Conservation (phyloP, 208 protist genomes). For the Phytomonas sp. region DNA sequence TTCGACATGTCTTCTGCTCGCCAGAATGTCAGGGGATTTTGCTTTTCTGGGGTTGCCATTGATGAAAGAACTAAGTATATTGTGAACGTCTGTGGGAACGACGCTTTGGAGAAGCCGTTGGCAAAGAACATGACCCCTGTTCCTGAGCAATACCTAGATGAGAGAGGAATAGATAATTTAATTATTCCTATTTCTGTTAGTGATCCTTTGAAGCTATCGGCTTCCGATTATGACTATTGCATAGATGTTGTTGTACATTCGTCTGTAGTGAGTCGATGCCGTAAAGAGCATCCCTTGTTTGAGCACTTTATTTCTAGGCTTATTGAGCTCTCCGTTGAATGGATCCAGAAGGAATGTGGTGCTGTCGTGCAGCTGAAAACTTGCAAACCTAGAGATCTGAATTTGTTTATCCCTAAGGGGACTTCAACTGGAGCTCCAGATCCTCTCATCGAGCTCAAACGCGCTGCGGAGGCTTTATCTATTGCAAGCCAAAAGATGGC, state of each 20-base stretch:
- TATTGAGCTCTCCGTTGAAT: conserved; percentile 53
- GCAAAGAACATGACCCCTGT: conserved; percentile 61
- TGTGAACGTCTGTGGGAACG: conserved; percentile 79
- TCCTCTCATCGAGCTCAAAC: neutral
- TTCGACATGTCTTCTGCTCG: neutral
- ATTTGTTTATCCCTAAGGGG: conserved; percentile 14
- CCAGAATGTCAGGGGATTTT: conserved; percentile 13
- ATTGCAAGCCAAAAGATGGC: neutral
- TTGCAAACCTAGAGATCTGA: conserved; percentile 33
- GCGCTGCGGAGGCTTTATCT: neutral
- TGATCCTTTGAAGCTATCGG: conserved; percentile 16
- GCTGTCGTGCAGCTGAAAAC: conserved; percentile 26
- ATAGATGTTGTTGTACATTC: conserved; percentile 81
- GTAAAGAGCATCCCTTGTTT: conserved; percentile 26
- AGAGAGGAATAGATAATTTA: conserved; percentile 77
- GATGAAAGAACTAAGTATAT: conserved; percentile 42
- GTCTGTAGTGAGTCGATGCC: conserved; percentile 40
- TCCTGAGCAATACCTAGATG: conserved; percentile 50
- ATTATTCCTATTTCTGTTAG: conserved; percentile 81
- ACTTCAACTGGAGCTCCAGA: neutral
- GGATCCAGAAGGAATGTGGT: conserved; percentile 72
- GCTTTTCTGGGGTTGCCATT: conserved; percentile 26
- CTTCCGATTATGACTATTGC: conserved; percentile 24
- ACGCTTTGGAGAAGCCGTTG: conserved; percentile 54
- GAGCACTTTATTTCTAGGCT: conserved; percentile 58